These are phyloP conservation scores for Aquilaria yunnanensis DNA, from an alignment of 345 rosid species.

Conservation along the genomic window DNA sequence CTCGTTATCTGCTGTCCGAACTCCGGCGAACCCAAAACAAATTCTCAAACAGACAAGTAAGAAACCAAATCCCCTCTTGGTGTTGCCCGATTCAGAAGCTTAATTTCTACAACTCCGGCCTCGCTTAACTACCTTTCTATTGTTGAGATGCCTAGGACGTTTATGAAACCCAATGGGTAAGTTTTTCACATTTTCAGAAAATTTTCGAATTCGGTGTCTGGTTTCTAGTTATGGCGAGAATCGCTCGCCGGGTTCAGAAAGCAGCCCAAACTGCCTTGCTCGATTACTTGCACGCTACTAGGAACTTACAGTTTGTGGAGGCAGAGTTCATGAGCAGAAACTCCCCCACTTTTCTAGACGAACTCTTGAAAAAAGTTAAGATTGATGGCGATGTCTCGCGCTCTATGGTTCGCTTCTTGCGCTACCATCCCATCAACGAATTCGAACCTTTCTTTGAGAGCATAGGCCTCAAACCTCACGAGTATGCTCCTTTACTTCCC, in stretches of 20 bases:
- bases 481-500: conserved; percentile 37
- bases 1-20: too few relatives aligned
- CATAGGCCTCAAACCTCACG: conserved; percentile 51
- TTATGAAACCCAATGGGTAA: too few relatives aligned
- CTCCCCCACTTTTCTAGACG: conserved; percentile 42
- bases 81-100: too few relatives aligned
- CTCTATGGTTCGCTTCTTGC: conserved; percentile 41
- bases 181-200: too few relatives aligned
- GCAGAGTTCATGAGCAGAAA: conserved; percentile 70
- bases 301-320: conserved; percentile 47
- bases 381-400: conserved; percentile 25
- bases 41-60: too few relatives aligned
- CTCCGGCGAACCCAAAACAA: too few relatives aligned
- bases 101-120: too few relatives aligned
- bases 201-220: not conserved
- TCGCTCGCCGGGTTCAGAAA: conserved; percentile 26
- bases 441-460: conserved; percentile 90
- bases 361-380: conserved; percentile 32
- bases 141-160: too few relatives aligned
- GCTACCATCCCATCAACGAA: conserved; percentile 79
- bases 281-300: conserved; percentile 63
- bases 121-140: too few relatives aligned
- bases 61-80: too few relatives aligned
- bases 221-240: conserved; percentile 1
- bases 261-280: conserved; percentile 59